Base-by-base conservation (phyloP, 805 yeast species). In the Hagleromyces aurorensis region DNA sequence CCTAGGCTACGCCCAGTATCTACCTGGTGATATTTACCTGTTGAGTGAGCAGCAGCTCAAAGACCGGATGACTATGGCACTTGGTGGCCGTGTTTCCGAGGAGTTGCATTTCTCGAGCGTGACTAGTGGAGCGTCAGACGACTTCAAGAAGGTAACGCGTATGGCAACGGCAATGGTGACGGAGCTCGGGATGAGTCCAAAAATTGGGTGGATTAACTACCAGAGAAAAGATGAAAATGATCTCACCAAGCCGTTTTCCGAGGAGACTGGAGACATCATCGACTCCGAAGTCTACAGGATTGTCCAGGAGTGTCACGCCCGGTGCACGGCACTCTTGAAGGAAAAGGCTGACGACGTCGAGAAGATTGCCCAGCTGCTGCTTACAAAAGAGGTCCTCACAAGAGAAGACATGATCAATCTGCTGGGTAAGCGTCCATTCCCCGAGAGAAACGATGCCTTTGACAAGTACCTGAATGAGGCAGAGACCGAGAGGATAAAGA, bases 31-130 rank as follows among this genome's bases (percentile, higher is more conserved):
- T 54, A 76, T 79, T 36, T 86, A 83, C 50, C 64, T 91, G 48
- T 64, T 83, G 43, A 72, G 79, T 17, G 77, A 78, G 34, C 69
- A 75, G 40, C 96, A 91, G 57, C 71, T 87, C 39, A 67, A 67
- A 42, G 94, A 91, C 56, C 72, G 94, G 42, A 87, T 91, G 94
- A 75, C 86, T 16, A 93, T 91, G 97, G 81, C 96, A 0, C 67
- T 91, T 26, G 99, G 97, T 22, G 99, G 99, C 12, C 72, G 99
- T 46, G 96, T 91, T 12, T 76, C 93, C 21, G 99, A 91, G 59
- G 98, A 93, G 59, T 60, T 91, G 27, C 86, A 89, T 54, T 91
- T 91, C 52, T 69, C 74, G 12, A 75, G 87, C n/a, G 94, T 91
- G 7, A 87, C 97, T 5, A 77, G 93, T 33, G 98, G 99, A 35